Percentiles rank a stretch among this genome's conserved stretches.
phyloP scores from a whole-genome alignment of 441 rosid genomes.

The Arabidopsis hybrid region DNA sequence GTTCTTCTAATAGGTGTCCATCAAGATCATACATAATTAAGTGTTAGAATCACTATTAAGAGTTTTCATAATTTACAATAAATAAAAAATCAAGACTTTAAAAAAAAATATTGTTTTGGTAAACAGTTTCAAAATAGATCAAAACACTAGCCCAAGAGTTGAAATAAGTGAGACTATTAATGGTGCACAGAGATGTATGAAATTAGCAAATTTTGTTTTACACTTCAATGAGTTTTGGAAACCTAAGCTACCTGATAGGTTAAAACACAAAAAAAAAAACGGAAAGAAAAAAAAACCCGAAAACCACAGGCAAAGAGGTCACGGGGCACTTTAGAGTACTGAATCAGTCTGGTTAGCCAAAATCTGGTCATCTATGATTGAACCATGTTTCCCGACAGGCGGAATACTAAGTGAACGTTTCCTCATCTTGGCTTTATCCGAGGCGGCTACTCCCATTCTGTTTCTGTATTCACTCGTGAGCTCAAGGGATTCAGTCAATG shows the following conservation, averaged over 20 bases:
- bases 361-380: constrained; percentile 51
- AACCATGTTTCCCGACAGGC: constrained; percentile 60
- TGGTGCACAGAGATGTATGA: neutral
- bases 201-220: constrained; percentile 1
- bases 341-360: constrained; percentile 37
- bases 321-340: neutral
- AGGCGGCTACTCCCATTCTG: constrained; percentile 25
- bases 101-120: neutral
- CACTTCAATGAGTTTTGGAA: constrained; percentile 24
- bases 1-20: too few relatives aligned
- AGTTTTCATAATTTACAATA: too few relatives aligned
- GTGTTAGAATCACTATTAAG: too few relatives aligned
- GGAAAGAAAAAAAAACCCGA: neutral
- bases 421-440: constrained; percentile 53
- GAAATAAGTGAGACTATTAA: neutral
- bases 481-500: constrained; percentile 56
- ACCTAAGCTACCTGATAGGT: constrained; percentile 24
- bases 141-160: neutral
- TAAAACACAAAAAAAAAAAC: neutral
- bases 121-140: neutral
- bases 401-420: constrained; percentile 85
- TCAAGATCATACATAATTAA: too few relatives aligned
- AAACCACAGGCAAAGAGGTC: constrained; percentile 45
- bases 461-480: constrained; percentile 50
- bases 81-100: too few relatives aligned